Evolutionary conservation across 2,329 filamentous ascomycete genomes (phyloP), one percentile per base, ranked within the genome.

Genomic region (Fusarium sp.): DNA sequence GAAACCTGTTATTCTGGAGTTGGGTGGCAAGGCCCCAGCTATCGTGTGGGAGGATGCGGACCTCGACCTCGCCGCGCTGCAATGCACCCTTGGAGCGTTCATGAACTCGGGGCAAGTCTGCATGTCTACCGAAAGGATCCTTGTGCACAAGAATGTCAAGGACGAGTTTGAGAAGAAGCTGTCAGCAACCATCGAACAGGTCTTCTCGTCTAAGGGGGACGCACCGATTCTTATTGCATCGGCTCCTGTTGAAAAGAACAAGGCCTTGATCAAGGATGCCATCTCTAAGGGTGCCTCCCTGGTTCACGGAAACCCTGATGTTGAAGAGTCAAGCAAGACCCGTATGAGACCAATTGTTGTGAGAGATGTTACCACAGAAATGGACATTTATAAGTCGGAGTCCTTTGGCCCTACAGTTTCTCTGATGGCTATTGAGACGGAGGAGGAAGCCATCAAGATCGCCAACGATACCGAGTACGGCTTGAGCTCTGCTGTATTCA

Each of bases 381-480:
- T 96, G 94, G 91, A 94, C 63, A 82, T 97, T 21, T 96, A 92
- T 82, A 83, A 88, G 74, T 91, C 88, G 3, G 94, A 97, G 82
- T 92, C 89, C 3, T 97, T 97, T 76, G 94, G 93, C 0, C 94
- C 94, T 1, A 90, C 89, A 0, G 92, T 95, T 2, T 90, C 90
- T 21, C 78, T 96, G 25, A 88, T 92, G 19, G 85, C 88, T 28
- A 86, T 95, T 32, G 86, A 90, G n/a, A 85, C 83, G 5, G 92
- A 94, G 52, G 92, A 94, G 37, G 91, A 95, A 73, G 94, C 93
- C 0, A 81, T 96, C 30, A 83, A 86, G 35, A 84, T 96, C 23
- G 93, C 94, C 19, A 97, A 97, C 78, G 93, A 96, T 76, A 94
- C 92, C 3, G 92, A 94, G 56, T 96, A 95, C 79, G 94, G 94